Evolutionary conservation across 179 eudicot species (phyloP), one percentile per base, ranked within the genome.

Genomic region (Beta macrorhiza): DNA sequence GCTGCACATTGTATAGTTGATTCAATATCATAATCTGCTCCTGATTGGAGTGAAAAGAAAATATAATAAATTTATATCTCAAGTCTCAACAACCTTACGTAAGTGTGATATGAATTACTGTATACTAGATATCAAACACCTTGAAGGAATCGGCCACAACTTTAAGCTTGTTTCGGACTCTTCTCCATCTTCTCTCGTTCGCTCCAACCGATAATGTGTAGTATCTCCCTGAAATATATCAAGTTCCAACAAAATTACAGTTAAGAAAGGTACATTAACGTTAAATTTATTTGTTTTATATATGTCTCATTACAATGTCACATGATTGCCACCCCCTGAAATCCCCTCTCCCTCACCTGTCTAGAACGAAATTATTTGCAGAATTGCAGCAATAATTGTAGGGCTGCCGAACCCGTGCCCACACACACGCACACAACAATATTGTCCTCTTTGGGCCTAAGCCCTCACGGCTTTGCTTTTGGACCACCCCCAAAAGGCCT

Each of bases 101-200:
- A n/a, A 71, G 29, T 70, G n/a, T 47, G 56, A 47, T 69, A 19
- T 73, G 37, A 47, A 20, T 61, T n/a, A n/a, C n/a, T n/a, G n/a
- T 7, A 7, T n/a, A 44, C 70, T 86, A 90, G 80, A 93, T 90
- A 45, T 93, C 97, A 19, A 93, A 86, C 83, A 94, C 92, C 82
- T 84, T 87, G 87, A 93, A 92, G 67, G 97, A 93, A 82, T 93
- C 94, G 0, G 98, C 98, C 79, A 93, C 96, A 51, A 94, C 94
- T 86, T 94, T 94, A 72, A 94, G 97, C 80, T 84, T 73, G 86
- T 93, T 87, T 61, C 97, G 85, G 22, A 87, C 80, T 83, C 89
- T 88, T 82, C 82, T 88, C 97, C 98, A 94, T 62, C 97, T 79
- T 79, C 98, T 88, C 53, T 91, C 93, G 10, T 92, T 94, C 22